These are phyloP conservation scores for Nicotiana tomentosiformis DNA, from an alignment of 257 asterid genomes.

Conservation along the genomic window DNA sequence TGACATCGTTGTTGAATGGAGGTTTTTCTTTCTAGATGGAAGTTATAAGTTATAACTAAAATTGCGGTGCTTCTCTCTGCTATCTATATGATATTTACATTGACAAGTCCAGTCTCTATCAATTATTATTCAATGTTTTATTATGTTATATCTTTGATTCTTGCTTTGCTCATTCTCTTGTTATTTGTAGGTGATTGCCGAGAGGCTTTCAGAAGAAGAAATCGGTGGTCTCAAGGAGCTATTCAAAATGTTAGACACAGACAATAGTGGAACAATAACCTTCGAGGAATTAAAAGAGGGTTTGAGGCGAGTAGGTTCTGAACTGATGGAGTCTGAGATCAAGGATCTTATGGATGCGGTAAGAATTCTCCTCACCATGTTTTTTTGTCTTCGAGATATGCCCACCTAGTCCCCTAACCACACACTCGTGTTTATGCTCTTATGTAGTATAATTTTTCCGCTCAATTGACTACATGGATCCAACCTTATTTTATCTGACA, in stretches of 20 bases:
- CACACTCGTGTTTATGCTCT: background rate
- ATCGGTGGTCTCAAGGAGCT: conserved; percentile 87
- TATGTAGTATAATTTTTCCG: background rate
- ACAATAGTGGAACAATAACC: conserved; percentile 84
- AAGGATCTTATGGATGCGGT: conserved; percentile 91
- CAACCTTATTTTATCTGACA: conserved; percentile 23
- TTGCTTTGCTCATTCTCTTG: conserved; percentile 3
- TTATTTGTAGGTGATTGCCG: conserved; percentile 70
- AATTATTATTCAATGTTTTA: background rate
- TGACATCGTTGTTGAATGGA: background rate
- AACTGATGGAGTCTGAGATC: conserved; percentile 91
- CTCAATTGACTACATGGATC: background rate
- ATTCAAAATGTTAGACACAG: conserved; percentile 91
- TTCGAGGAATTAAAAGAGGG: conserved; percentile 94
- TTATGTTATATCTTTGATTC: background rate
- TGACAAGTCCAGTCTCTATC: background rate
- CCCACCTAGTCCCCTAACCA: background rate
- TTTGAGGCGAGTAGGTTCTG: conserved; percentile 76
- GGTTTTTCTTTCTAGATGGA: background rate
- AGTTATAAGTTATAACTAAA: background rate
- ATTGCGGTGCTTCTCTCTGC: background rate
- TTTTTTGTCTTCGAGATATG: background rate
- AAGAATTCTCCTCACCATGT: conserved; percentile 11
- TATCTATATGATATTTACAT: background rate
- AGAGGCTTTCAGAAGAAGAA: conserved; percentile 88